Conservation (phyloP, 2,329 filamentous ascomycete species). For the Aspergillus hortae region DNA sequence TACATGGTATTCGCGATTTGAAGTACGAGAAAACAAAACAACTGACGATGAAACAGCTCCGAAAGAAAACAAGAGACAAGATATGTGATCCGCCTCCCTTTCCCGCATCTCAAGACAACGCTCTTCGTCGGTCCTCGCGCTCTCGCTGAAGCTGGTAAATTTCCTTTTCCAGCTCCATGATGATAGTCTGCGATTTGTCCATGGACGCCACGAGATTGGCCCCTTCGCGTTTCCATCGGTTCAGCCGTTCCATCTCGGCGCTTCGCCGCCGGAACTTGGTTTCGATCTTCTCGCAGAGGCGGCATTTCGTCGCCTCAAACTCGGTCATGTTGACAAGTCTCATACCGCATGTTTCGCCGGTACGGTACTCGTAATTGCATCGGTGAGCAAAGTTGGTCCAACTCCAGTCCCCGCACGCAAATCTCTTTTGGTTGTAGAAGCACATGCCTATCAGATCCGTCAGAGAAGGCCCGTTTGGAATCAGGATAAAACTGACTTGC, state of each 20-base stretch:
- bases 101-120: slow-evolving; percentile 19
- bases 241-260: slow-evolving; percentile 71
- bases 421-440: slow-evolving; percentile 89
- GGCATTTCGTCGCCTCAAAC: slow-evolving; percentile 64
- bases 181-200: slow-evolving; percentile 67
- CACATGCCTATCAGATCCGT: slow-evolving; percentile 64
- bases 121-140: slow-evolving; percentile 38
- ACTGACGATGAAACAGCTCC: slow-evolving; percentile 8
- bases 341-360: slow-evolving; percentile 92
- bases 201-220: slow-evolving; percentile 56
- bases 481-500: slow-evolving; percentile 32
- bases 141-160: slow-evolving; percentile 64
- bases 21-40: background rate
- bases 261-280: slow-evolving; percentile 73
- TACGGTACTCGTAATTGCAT: slow-evolving; percentile 92
- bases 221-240: slow-evolving; percentile 73
- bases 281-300: slow-evolving; percentile 82
- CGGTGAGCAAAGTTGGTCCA: slow-evolving; percentile 92
- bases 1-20: slow-evolving; percentile 6
- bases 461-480: slow-evolving; percentile 22
- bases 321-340: slow-evolving; percentile 79
- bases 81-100: slow-evolving; percentile 1
- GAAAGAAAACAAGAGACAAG: slow-evolving; percentile 12
- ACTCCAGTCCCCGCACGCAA: slow-evolving; percentile 84
- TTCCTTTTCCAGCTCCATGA: slow-evolving; percentile 67